phyloP scores from a whole-genome alignment of 805 yeast species.

The Saccharomycopsis schoenii region DNA sequence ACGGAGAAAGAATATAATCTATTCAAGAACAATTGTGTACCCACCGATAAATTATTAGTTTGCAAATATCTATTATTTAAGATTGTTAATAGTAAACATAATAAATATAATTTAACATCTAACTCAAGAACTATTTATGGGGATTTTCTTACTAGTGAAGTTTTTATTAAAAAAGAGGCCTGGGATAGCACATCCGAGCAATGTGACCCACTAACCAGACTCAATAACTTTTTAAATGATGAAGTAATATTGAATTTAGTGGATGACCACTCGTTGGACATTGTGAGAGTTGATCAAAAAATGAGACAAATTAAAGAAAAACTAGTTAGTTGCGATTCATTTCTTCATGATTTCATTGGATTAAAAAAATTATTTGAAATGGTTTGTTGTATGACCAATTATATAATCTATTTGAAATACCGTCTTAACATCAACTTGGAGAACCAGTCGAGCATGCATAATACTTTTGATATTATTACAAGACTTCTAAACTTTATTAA shows the following conservation, averaged over 20 bases:
- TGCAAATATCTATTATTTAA: neutral
- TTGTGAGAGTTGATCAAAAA: neutral
- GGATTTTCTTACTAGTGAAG: neutral
- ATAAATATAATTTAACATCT: neutral
- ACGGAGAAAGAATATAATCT: neutral
- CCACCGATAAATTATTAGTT: neutral
- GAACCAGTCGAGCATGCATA: neutral
- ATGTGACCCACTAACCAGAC: neutral
- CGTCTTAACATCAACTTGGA: neutral
- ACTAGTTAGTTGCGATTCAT: neutral
- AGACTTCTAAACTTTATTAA: neutral
- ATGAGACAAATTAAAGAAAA: neutral
- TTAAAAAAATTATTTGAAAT: slow-evolving; percentile 1
- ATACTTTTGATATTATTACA: neutral
- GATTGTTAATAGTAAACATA: neutral
- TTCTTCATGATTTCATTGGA: neutral
- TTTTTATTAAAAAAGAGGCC: neutral
- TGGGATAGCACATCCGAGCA: neutral
- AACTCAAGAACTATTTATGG: neutral
- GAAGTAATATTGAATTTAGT: neutral
- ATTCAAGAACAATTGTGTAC: neutral
- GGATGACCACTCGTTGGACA: neutral
- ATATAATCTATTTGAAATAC: neutral
- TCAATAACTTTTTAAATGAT: neutral
- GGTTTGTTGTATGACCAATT: slow-evolving; percentile 1